These are phyloP conservation scores for Nakaseomyces uthaithaninus DNA, from an alignment of 1,139 yeast genomes.

Conservation along the genomic window DNA sequence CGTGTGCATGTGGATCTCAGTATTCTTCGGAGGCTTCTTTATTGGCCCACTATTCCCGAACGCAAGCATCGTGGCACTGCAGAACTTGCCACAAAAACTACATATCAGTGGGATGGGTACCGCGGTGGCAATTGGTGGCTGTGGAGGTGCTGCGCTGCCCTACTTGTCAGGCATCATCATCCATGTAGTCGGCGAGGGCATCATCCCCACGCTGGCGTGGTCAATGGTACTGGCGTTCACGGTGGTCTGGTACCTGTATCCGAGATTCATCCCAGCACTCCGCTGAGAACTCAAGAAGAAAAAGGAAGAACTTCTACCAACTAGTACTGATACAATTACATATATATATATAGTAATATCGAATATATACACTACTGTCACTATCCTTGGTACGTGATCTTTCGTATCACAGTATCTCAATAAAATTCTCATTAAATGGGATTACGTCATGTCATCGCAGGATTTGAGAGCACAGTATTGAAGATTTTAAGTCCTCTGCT, in stretches of 20 bases:
- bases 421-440: too few relatives aligned
- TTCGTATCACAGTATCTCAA: too few relatives aligned
- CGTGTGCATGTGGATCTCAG: slow-evolving; percentile 25
- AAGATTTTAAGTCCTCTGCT: too few relatives aligned
- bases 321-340: background rate
- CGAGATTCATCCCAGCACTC: slow-evolving; percentile 19
- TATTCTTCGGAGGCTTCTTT: slow-evolving; percentile 53
- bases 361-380: background rate
- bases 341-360: background rate
- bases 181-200: slow-evolving; percentile 26
- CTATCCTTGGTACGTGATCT: too few relatives aligned
- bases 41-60: slow-evolving; percentile 83
- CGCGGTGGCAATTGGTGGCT: slow-evolving; percentile 71
- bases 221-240: slow-evolving; percentile 25
- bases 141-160: slow-evolving; percentile 71
- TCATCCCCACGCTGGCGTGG: slow-evolving; percentile 28
- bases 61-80: slow-evolving; percentile 56
- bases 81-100: slow-evolving; percentile 50
- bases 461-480: too few relatives aligned
- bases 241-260: slow-evolving; percentile 31
- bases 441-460: slow-evolving; percentile 6
- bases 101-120: slow-evolving; percentile 69
- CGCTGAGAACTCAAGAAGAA: background rate
- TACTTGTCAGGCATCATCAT: slow-evolving; percentile 47
- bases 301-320: background rate